Conservation (phyloP, 805 yeast species). For the Wickerhamiella musiphila region DNA sequence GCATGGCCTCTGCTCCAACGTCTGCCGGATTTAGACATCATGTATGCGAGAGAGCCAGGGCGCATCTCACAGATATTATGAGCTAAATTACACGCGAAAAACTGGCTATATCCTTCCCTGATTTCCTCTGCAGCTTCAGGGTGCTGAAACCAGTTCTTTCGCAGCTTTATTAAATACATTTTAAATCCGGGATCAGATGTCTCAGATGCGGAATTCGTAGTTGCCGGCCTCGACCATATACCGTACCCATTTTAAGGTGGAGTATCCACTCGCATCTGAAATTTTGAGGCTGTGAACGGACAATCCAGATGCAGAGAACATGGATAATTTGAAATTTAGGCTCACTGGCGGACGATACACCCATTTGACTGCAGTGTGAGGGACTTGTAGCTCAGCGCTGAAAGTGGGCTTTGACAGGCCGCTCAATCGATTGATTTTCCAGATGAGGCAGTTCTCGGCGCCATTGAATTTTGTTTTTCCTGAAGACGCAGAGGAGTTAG, state of each 20-base stretch:
- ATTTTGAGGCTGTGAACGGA: constrained; percentile 58
- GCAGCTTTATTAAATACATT: no score
- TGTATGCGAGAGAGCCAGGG: no score
- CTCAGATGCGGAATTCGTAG: constrained; percentile 51
- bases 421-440: constrained; percentile 53
- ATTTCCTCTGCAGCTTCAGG: no score
- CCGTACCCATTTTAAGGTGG: constrained; percentile 75
- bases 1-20: no score
- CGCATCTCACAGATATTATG: no score
- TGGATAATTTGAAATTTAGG: constrained; percentile 46
- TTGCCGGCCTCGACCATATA: constrained; percentile 62
- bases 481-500: constrained; percentile 27
- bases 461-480: constrained; percentile 59
- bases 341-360: constrained; percentile 62
- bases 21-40: no score
- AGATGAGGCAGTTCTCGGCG: constrained; percentile 43
- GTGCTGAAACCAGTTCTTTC: no score
- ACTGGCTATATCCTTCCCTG: no score
- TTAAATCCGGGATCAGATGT: no score
- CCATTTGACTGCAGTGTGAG: constrained; percentile 29
- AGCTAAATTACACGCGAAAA: no score
- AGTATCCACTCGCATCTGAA: constrained; percentile 39
- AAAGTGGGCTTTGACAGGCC: constrained; percentile 52
- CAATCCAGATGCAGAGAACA: constrained; percentile 64
- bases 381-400: constrained; percentile 33